Evolutionary conservation across 1,284 basidiomycete genomes (phyloP), one percentile per base, ranked within the genome.

Genomic region (Pseudozyma thailandica): DNA sequence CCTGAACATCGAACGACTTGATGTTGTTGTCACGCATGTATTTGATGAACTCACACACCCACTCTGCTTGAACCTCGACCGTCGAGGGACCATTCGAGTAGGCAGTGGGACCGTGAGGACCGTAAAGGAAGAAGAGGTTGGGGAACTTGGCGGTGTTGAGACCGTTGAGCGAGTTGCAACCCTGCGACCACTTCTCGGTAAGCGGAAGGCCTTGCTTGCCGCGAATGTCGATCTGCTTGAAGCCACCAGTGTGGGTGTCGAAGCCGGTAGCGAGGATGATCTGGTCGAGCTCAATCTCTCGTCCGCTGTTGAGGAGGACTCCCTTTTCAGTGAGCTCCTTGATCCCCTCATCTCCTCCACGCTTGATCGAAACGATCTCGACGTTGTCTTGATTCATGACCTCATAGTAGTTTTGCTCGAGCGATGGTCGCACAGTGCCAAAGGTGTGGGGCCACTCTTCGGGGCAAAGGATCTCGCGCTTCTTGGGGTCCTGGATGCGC

Each of bases 351-450:
- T 64, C 47, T 10, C 57, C 61, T 13, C 57, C 61, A 2, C 68
- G 50, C 51, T 68, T 74, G 28, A 85, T 85, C 84, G 86, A 87
- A 20, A 78, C 80, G 30, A 89, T 69, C 28, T 82, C 81, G 27
- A 89, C 86, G 72, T 89, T 89, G 6, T 86, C 84, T 48, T 84
- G 83, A 52, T 87, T 82, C 35, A 89, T 81, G 31, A 84, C 83
- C 31, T 85, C 79, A 26, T 76, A 78, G 55, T 74, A 78, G 42
- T 74, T 69, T 26, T 65, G 62, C 42, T 78, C 74, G 30, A 77
- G 57, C 12, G 74, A 73, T 9, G 71, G 71, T 25, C 75, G 56
- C 4, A 71, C 70, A 10, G 74, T 77, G 39, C 75, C 75, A 26
- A 77, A 77, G 1, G 73, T 72, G 51, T 77, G 75, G 21, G 65